Evolutionary conservation across 768 basidiomycete genomes (phyloP).

Genomic region (Lactarius deliciosus): DNA sequence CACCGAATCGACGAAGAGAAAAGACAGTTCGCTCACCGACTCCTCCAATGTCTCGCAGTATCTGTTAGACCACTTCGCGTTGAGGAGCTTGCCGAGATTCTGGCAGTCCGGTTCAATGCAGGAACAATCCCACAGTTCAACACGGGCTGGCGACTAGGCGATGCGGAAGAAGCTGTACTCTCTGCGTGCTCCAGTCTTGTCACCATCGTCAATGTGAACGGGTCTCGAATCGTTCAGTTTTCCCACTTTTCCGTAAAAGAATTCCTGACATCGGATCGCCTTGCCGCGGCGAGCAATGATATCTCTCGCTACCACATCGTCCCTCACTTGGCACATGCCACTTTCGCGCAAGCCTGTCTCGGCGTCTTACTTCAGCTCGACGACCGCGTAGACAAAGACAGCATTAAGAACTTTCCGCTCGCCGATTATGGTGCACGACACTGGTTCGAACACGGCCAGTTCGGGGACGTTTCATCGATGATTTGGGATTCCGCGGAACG

Average conservation of each 20-base stretch:
- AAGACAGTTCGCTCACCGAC: not conserved
- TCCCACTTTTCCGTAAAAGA: constrained; percentile 2
- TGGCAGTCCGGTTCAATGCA: not conserved
- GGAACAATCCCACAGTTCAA: not conserved
- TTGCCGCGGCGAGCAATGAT: not conserved
- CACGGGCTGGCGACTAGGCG: not conserved
- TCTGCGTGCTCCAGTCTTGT: constrained; percentile 5
- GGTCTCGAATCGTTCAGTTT: not conserved
- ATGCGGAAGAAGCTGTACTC: not conserved
- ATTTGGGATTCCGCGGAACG: not conserved
- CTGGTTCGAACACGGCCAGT: not conserved
- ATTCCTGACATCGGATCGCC: constrained; percentile 7
- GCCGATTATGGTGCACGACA: constrained; percentile 3
- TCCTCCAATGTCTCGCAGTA: constrained; percentile 6
- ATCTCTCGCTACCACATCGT: not conserved
- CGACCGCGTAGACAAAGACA: not conserved
- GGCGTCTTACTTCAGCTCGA: not conserved
- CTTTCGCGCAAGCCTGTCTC: not conserved
- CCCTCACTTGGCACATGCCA: not conserved
- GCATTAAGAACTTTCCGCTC: not conserved
- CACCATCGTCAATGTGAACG: not conserved
- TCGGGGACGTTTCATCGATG: not conserved
- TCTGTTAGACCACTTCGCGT: constrained; percentile 14
- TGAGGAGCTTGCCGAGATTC: not conserved
- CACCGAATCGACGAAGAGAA: not conserved